These are phyloP conservation scores for Teunomyces kruisii DNA, from an alignment of 805 yeast genomes.

Conservation along the genomic window DNA sequence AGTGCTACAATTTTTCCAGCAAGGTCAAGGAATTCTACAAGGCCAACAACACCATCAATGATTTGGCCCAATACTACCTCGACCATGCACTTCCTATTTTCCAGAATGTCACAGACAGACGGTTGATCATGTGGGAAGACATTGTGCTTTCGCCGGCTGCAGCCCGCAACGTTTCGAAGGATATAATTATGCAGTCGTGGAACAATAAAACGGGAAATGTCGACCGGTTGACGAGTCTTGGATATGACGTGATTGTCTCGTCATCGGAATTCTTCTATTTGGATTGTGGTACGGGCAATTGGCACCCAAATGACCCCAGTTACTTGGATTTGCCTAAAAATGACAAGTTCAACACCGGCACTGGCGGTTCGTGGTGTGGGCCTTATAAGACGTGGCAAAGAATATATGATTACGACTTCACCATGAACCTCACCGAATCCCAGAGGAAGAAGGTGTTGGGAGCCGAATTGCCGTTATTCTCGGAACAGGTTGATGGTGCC, in stretches of 20 bases:
- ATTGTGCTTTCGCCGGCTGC: constrained; percentile 19
- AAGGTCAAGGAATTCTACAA: constrained; percentile 25
- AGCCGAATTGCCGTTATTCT: constrained; percentile 40
- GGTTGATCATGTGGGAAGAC: constrained; percentile 45
- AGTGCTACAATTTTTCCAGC: constrained; percentile 33
- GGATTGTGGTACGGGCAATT: constrained; percentile 43
- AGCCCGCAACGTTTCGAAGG: constrained; percentile 28
- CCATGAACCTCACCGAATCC: constrained; percentile 25
- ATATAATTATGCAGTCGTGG: constrained; percentile 40
- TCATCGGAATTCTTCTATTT: constrained; percentile 32
- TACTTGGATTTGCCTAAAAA: constrained; percentile 22
- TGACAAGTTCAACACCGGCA: constrained; percentile 26
- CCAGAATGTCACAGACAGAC: constrained; percentile 17
- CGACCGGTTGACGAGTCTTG: constrained; percentile 27
- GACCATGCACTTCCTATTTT: constrained; percentile 36
- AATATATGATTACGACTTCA: constrained; percentile 36
- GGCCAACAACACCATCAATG: constrained; percentile 25
- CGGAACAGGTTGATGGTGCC: constrained; percentile 35
- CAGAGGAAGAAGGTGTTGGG: constrained; percentile 34
- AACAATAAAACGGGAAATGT: constrained; percentile 16
- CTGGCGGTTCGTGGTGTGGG: constrained; percentile 41
- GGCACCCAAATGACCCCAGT: constrained; percentile 34
- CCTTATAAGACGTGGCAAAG: constrained; percentile 47
- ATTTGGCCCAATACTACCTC: constrained; percentile 34
- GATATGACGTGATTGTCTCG: constrained; percentile 41